Evolutionary conservation across 495 filamentous ascomycete genomes (phyloP), one percentile per base, ranked within the genome.

Genomic region (Aspergillus hancockii): DNA sequence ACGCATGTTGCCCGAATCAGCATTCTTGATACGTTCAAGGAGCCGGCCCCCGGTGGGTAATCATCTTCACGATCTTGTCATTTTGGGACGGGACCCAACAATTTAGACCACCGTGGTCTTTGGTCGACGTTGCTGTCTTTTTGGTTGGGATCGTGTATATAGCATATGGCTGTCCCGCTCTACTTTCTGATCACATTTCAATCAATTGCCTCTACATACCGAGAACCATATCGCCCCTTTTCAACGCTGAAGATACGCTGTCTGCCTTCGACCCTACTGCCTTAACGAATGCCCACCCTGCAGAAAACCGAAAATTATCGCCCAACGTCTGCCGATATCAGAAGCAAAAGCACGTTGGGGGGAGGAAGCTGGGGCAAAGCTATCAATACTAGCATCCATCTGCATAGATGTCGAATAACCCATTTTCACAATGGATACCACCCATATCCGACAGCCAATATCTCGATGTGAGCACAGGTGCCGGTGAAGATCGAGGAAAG

Each of bases 361-460:
- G 21, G 25, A 54, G 31, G 57, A 57, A 46, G 19, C 49, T 28
- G 6, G 14, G 38, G 23, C 32, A 43, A 38, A 21, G 36, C 19
- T 53, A 21, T n/a, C n/a, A 55, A 54, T 18, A 19, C 30, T 18
- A n/a, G 23, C 5, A 41, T 22, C 54, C 16, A 50, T 12, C 34
- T 58, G 46, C 53, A 56, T 64, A 67, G 64, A 70, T 70, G 67
- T 70, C 67, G 38, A 60, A 57, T 55, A 54, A 54, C 16, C 62
- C 67, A 19, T 52, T 62, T 18, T 60, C 60, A 41, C 60, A 62
- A 59, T 63, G 64, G 58, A 61, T 45, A 41, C 56, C 58, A 30
- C 18, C 61, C 45, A 21, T 55, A 36, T 55, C 60, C 54, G 54
- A 62, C 28, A 53, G 46, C 31, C 61, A 54, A 18, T 55, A 65